phyloP scores from a whole-genome alignment of 331 rosid genomes.

The Malus hybrid region DNA sequence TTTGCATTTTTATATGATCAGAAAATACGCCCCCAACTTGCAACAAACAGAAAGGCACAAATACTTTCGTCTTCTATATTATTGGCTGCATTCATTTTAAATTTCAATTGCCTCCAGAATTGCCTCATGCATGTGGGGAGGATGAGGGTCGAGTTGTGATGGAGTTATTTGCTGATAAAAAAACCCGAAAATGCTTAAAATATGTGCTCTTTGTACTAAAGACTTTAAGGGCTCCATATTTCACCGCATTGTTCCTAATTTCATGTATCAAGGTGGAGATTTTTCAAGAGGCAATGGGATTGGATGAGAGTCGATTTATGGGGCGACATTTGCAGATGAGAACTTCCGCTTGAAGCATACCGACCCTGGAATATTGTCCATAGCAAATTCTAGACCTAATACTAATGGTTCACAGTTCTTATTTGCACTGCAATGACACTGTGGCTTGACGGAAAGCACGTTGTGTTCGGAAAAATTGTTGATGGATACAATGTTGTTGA shows the following conservation, averaged over 20 bases:
- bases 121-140: background rate
- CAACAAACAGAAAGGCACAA: no score
- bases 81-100: no score
- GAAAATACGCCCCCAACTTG: no score
- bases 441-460: conserved; percentile 85
- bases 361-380: conserved; percentile 68
- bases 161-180: conserved; percentile 62
- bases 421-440: conserved; percentile 45
- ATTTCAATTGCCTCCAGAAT: no score
- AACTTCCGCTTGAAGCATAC: conserved; percentile 38
- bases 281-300: conserved; percentile 76
- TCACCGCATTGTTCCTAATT: conserved; percentile 66
- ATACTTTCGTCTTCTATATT: no score
- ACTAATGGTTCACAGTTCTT: conserved; percentile 91
- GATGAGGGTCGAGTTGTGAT: conserved; percentile 61
- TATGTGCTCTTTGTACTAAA: conserved; percentile 83
- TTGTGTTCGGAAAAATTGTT: conserved; percentile 86
- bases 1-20: no score
- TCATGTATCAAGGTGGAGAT: conserved; percentile 94
- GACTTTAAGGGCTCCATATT: conserved; percentile 68
- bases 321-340: background rate
- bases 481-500: conserved; percentile 54
- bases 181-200: conserved; percentile 80
- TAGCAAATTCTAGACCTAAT: conserved; percentile 73
- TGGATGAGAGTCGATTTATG: conserved; percentile 86